These are phyloP conservation scores for Chlamydomonas reinhardtii DNA, from an alignment of 163 green algal genomes.

Conservation along the genomic window DNA sequence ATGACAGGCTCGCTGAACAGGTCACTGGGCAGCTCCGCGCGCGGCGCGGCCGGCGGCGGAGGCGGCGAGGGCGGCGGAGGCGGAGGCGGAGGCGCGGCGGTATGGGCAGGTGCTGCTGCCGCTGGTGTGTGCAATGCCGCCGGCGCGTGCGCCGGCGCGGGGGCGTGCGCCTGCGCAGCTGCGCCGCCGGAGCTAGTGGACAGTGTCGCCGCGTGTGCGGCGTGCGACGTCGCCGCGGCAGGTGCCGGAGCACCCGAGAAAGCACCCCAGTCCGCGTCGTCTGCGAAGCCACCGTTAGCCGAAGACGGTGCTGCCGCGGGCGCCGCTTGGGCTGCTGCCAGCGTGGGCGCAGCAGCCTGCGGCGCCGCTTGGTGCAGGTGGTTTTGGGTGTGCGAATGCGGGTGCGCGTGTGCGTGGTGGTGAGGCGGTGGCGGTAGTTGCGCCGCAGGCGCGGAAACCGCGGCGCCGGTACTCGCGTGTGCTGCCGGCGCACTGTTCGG, in stretches of 20 bases:
- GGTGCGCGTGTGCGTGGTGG: background rate
- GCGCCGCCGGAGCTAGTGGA: too few species aligned
- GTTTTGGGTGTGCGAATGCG: background rate
- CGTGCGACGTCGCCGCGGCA: too few species aligned
- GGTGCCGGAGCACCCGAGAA: background rate
- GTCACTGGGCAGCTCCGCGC: conserved; percentile 30
- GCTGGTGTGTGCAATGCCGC: too few species aligned
- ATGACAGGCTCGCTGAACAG: conserved; percentile 17
- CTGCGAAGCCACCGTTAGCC: background rate
- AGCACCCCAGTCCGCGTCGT: background rate
- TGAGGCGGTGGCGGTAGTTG: background rate
- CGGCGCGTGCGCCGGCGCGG: background rate
- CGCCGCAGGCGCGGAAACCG: background rate
- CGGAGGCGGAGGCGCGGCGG: background rate
- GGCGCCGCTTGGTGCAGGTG: background rate
- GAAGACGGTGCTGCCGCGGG: background rate
- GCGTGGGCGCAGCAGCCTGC: too few species aligned
- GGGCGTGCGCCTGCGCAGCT: background rate
- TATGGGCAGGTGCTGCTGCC: background rate
- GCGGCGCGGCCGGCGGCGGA: background rate
- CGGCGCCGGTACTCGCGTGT: background rate
- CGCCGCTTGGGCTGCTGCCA: too few species aligned
- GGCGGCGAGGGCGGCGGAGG: background rate
- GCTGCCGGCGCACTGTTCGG: background rate
- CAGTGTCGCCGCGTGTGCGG: too few species aligned